Evolutionary conservation across 1,284 basidiomycete genomes (phyloP), one percentile per base, ranked within the genome.

Genomic region (Ceratorhiza oryzae-sativae): DNA sequence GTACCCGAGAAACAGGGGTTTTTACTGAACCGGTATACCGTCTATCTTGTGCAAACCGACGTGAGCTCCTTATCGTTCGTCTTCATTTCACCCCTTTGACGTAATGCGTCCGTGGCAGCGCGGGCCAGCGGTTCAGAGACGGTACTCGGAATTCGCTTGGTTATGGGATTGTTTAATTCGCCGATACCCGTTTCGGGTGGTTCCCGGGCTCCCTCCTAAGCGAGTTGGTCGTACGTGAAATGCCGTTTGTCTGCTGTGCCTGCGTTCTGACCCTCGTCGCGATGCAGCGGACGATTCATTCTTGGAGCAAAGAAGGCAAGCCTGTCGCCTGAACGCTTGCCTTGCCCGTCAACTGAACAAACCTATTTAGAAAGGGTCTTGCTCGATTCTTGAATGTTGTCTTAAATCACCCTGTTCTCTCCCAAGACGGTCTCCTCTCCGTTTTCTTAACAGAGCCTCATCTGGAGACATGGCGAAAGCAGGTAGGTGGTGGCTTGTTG

Each of bases 81-180:
- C 5, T 49, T 41, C 45, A 60, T 39, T 23, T 25, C 46, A 41
- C 23, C 9, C 13, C 27, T 18, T 41, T 61, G 32, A 36, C 51
- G 30, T 34, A 25, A 41, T 65, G n/a, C 51, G 15, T 12, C 18
- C 25, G 39, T 39, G 41, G 18, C 77, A 91, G 87, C 85, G 87
- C 60, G 88, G 86, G 10, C 79, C 84, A n/a, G 82, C 89, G 32
- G 89, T 93, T 25, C 83, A 86, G 30, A 83, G 91, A 74, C 84
- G 92, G 75, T 98, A 97, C 80, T 94, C 92, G 4, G 95, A 98
- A 79, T 98, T 97, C 79, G 86, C 87, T 6, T 95, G 91, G 81
- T 83, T 98, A 25, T 91, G 93, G 86, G 93, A 96, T 73, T 90
- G 89, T 74, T 83, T 98, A 42, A 81, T 88, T 71, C 85, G 87